Base-by-base conservation (phyloP, 805 yeast species). In the Cyberlindnera saturnus region DNA sequence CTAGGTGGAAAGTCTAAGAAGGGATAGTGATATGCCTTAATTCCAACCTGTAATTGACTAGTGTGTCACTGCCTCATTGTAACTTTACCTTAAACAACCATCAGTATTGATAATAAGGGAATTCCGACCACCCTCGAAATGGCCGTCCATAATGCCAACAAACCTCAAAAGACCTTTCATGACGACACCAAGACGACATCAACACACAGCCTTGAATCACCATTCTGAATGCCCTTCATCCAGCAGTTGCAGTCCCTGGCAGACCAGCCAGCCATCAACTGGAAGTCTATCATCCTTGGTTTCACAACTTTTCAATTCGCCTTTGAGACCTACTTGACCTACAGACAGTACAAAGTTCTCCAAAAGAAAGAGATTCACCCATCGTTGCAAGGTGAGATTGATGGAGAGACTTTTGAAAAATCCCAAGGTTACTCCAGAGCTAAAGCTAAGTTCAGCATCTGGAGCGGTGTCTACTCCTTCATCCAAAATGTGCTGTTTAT, bases 361-460 rank as follows among this genome's bases (percentile, higher is more conserved):
- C 65, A 73, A 40, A 66, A 71, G 45, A 70, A 70, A 34, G 62
- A 72, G 32, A 78, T 87, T 18, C 96, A 96, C n/a, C 66, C 66
- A 11, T 74, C 81, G n/a, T 67, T 89, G 47, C 74, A 77, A 48
- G 77, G 74, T 32, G 82, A 82, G 47, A 78, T 90, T 42, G 80
- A 83, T 41, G 71, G 76, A 34, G 85, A 83, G 41, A 86, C 91
- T 6, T 86, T 86, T 53, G 70, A 71, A 44, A 84, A 87, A 60
- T 77, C 95, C 1, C 88, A 86, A 56, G 75, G 73, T 26, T 93
- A 91, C 61, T 79, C 91, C 2, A 67, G 82, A 26, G 86, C 96
- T 14, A 90, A 90, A 62, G 75, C 88, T 42, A 69, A 70, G 52
- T 87, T 88, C 60, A 73, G 82, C 1, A 69, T 86, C 39, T 62